Evolutionary conservation across 495 filamentous ascomycete genomes (phyloP), one percentile per base, ranked within the genome.

Genomic region (Massariosphaeria phaeospora): DNA sequence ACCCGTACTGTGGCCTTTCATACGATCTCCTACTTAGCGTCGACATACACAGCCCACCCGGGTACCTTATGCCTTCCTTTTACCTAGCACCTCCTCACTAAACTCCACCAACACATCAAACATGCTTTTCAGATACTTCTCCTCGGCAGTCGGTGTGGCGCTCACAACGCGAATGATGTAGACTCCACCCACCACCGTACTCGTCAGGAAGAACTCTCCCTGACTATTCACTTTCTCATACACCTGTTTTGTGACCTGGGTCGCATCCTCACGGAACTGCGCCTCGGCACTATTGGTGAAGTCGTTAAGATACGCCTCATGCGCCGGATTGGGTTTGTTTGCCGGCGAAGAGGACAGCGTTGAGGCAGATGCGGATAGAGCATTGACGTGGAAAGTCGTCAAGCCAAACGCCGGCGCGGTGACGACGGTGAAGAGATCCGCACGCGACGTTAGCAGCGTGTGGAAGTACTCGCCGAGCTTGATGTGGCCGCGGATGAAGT

Each of bases 81-180:
- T 17, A 8, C 40, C 40, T 20, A 20, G 6, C 40, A 21, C 72
- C 61, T 83, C 81, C 69, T 88, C 85, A 0, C 85, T 77, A 7
- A 76, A 79, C 52, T 77, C 72, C 1, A 89, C 83, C 2, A 96
- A 41, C 40, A 91, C 79, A n/a, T 86, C 80, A 72, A 95, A 95
- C 3, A 88, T 85, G 56, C 77, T 76, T 46, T 75, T 70, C 8
- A 96, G 68, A 68, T 86, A 84, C 61, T 81, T 79, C 70, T 86
- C 84, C 70, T 90, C 80, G 0, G 86, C 79, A 15, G 75, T 73
- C 36, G 75, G 74, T 46, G 84, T 88, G 17, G 81, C 82, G 48
- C 84, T 85, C 9, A 95, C 82, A 23, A 97, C 79, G 0, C 93
- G 77, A 51, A 98, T 95, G 1, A 82, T 81, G 72, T 89, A 89